A percentile compares a stretch with the other conserved stretches of the same genome.
Evolutionary conservation across 2,329 filamentous ascomycete genomes (phyloP).

Genomic region (Monosporascus cannonballus): DNA sequence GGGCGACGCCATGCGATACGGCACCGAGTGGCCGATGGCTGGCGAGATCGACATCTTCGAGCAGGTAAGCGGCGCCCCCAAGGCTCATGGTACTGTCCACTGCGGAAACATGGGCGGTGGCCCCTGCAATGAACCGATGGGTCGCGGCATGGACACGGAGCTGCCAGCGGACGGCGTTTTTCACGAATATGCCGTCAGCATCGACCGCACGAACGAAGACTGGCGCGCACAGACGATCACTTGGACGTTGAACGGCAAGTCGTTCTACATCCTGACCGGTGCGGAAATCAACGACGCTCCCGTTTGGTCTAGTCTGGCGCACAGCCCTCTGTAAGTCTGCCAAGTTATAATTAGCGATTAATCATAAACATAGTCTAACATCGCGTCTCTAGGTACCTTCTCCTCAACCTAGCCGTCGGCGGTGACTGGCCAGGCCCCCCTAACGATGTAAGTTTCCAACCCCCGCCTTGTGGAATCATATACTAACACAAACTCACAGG

Average conservation of each 20-base stretch:
- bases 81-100: conserved; percentile 45
- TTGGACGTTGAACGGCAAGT: conserved; percentile 41
- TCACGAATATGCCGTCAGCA: conserved; percentile 44
- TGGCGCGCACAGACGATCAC: conserved; percentile 44
- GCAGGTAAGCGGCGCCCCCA: conserved; percentile 42
- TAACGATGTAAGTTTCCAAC: conserved; percentile 18
- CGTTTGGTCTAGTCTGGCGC: conserved; percentile 44
- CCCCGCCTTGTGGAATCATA: not conserved
- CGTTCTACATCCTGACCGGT: conserved; percentile 39
- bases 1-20: conserved; percentile 42
- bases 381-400: conserved; percentile 28
- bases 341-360: not conserved
- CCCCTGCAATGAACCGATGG: conserved; percentile 45
- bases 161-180: conserved; percentile 34
- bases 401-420: conserved; percentile 51
- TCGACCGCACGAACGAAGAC: conserved; percentile 40
- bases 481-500: conserved; percentile 11
- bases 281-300: conserved; percentile 35
- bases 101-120: conserved; percentile 41
- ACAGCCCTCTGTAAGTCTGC: conserved; percentile 36
- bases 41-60: conserved; percentile 56
- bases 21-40: conserved; percentile 43
- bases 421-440: conserved; percentile 38
- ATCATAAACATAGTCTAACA: not conserved
- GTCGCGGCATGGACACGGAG: conserved; percentile 28